Conservation (phyloP, 1,284 basidiomycete species). For the Ceratobasidium sp. region DNA sequence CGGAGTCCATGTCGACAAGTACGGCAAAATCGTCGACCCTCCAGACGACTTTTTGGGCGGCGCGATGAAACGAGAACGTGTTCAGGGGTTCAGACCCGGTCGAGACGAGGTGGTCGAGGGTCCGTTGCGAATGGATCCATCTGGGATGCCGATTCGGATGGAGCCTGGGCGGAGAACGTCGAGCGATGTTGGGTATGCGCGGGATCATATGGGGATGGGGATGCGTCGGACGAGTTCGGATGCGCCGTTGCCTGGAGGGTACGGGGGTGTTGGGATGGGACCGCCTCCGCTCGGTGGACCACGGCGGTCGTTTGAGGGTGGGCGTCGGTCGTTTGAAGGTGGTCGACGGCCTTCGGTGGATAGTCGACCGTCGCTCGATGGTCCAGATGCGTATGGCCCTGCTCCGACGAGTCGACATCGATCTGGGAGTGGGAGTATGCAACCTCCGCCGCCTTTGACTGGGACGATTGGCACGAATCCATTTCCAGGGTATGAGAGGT, state of each 20-base stretch:
- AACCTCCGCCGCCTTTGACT: slow-evolving; percentile 9
- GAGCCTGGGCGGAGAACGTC: slow-evolving; percentile 14
- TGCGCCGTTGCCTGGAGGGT: slow-evolving; percentile 7
- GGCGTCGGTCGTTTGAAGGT: neutral
- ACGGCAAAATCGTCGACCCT: slow-evolving; percentile 15
- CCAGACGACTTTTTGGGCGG: slow-evolving; percentile 10
- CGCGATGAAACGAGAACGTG: neutral
- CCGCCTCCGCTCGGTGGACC: neutral
- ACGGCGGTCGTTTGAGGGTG: too few relatives aligned
- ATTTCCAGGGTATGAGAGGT: neutral
- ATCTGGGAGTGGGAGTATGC: neutral
- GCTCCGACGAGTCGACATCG: slow-evolving; percentile 7
- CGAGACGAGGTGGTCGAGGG: neutral
- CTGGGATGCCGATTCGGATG: slow-evolving; percentile 7
- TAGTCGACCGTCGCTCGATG: slow-evolving; percentile 6
- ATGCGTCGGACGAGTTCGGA: neutral
- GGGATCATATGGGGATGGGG: neutral
- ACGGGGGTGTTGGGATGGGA: slow-evolving; percentile 10
- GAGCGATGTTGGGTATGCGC: slow-evolving; percentile 19
- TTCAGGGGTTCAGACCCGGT: slow-evolving; percentile 24
- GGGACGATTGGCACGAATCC: slow-evolving; percentile 8
- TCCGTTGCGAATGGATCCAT: neutral
- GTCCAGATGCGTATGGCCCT: slow-evolving; percentile 25
- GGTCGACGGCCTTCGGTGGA: neutral
- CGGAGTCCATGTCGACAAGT: slow-evolving; percentile 18